Base-by-base conservation (phyloP, 805 yeast species). In the Metschnikowia picachoensis region DNA sequence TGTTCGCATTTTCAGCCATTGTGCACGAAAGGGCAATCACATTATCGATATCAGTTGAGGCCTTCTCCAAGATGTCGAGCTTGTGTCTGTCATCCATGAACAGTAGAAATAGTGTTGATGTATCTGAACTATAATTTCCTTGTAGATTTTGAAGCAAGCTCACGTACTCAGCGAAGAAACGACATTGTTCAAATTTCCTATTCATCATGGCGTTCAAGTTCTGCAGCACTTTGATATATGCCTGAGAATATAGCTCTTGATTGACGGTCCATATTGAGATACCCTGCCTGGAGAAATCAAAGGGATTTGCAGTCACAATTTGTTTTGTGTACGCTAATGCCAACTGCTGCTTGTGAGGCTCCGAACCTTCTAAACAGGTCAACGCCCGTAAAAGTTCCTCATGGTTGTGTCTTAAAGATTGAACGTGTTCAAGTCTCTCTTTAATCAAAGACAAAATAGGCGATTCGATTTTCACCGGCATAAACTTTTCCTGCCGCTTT, bases 401-500 rank as follows among this genome's bases (percentile, higher is more conserved):
- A 53, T 88, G 92, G 11, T 73, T 69, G 0, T 54, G 46, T 49
- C 91, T 70, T 53, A 88, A 76, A 0, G 57, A 54, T 4, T 56
- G 57, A 1, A 84, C 51, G 30, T 70, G 68, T 1, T 62, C 67
- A 1, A 84, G 42, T 29, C 81, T 65, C 1, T 74, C 75, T 47
- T 67, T 72, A 25, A 79, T 44, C 13, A 50, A 59, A 1, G 52
- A 55, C 1, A 65, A 54, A 3, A 27, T 60, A 2, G 74, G 66
- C 8, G 80, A 73, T n/a, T 68, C 68, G 9, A 89, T 70, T 47
- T 82, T 78, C 16, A 88, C 78, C 17, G 83, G 76, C 12, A 84
- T 74, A 58, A 85, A 84, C 48, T 80, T 82, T 44, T 86, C 92
- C 8, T 81, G 79, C 36, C 94, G 67, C 55, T 82, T 86, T 51